A percentile compares a stretch with the other conserved stretches of the same genome.
Evolutionary conservation across 1,139 yeast genomes (phyloP).

Genomic region (Blastobotrys niveus): DNA sequence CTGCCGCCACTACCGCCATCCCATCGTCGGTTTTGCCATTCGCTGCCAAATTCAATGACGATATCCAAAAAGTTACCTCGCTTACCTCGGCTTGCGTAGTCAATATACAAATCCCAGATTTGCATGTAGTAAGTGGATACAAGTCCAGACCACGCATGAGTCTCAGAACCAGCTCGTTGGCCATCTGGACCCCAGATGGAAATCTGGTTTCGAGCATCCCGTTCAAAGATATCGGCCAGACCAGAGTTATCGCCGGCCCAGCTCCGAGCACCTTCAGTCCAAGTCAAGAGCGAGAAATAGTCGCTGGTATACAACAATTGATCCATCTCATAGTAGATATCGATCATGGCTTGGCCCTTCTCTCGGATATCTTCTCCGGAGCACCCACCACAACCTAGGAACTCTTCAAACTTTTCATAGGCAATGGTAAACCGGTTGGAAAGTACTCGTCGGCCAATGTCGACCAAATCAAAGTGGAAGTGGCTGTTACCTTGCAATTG

Average conservation of each 20-base stretch:
- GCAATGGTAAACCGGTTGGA: constrained; percentile 11
- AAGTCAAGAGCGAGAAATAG: constrained; percentile 14
- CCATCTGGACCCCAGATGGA: constrained; percentile 21
- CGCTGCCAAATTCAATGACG: not conserved
- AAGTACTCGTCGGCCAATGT: constrained; percentile 14
- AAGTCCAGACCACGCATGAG: constrained; percentile 21
- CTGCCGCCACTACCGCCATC: not conserved
- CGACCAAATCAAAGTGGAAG: constrained; percentile 16
- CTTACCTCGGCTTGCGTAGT: not conserved
- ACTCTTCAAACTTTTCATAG: constrained; percentile 6
- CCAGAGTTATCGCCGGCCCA: not conserved
- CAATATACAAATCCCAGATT: constrained; percentile 17
- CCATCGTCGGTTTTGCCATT: not conserved
- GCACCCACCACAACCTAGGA: not conserved
- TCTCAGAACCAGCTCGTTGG: constrained; percentile 17
- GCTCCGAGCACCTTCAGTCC: constrained; percentile 14
- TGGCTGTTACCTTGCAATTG: constrained; percentile 8
- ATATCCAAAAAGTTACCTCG: not conserved
- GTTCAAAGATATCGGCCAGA: constrained; percentile 11
- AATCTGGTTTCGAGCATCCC: constrained; percentile 20
- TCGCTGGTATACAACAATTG: constrained; percentile 16
- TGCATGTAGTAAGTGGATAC: constrained; percentile 18
- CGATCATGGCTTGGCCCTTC: constrained; percentile 7
- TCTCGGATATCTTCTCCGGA: not conserved
- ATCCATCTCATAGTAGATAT: constrained; percentile 15